Evolutionary conservation across 176 grass and related monocot genomes (phyloP), one percentile per base, ranked within the genome.

Genomic region (Zea luxurians): DNA sequence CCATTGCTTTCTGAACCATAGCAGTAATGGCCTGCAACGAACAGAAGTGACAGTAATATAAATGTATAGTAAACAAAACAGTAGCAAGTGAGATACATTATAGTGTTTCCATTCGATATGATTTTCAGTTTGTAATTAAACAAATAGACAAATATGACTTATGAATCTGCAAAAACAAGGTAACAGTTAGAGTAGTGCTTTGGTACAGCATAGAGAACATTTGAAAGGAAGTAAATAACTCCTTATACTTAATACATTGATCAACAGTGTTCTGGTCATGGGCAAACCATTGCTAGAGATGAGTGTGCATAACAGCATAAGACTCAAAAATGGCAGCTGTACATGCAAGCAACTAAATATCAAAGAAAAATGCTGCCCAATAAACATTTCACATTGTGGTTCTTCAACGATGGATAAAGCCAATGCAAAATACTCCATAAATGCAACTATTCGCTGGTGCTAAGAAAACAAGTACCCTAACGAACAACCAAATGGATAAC

Each of bases 1-100:
- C 87, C 96, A 98, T 98, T 27, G 96, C 92, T 83, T 95, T 92
- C 59, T 92, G 89, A 37, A 98, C 96, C 81, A 98, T 92, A 40
- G 89, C 89, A 42, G 89, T 92, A 52, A 94, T 93, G 27, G 96
- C 96, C 96, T 98, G 88, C 34, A 68, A 69, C 12, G 77, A 57
- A 71, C 42, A 70, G 52, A n/a, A 37, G 45, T 3, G 37, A 17
- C 37, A 18, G 34, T 77, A 6, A 66, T 35, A 17, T 70, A 41
- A 35, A 13, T 2, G 0, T 10, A 75, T 7, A 54, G 13, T n/a
- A 41, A 6, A 9, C 0, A 0, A 76, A 63, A 61, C 15, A 78
- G 66, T 47, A 88, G 16, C 61, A 77, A 44, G 9, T 27, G 17
- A 17, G 17, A 48, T 63, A 62, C 38, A 64, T 9, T 27, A 27